A percentile compares a stretch with the other conserved stretches of the same genome.
phyloP scores from a whole-genome alignment of 164 flowering plant species.

The Macadamia tetraphylla region DNA sequence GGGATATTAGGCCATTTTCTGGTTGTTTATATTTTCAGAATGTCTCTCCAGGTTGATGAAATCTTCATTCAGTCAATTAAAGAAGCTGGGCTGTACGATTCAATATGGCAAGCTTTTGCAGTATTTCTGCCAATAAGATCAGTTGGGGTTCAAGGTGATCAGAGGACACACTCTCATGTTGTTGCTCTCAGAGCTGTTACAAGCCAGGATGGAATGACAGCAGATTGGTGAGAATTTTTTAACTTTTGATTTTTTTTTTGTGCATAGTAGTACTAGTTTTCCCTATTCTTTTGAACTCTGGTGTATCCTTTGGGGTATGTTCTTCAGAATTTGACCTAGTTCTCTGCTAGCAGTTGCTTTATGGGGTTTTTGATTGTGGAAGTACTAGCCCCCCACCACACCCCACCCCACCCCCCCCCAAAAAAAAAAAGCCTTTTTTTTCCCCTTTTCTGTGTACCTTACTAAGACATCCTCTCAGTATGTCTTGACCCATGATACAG shows the following conservation, averaged over 20 bases:
- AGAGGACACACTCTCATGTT: slow-evolving; percentile 87
- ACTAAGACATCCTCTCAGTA: too few relatives aligned
- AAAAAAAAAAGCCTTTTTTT: too few relatives aligned
- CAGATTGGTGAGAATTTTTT: slow-evolving; percentile 67
- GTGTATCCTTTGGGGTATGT: background rate
- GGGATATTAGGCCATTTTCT: background rate
- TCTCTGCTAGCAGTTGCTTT: too few relatives aligned
- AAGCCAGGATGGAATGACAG: slow-evolving; percentile 99
- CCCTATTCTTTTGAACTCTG: background rate
- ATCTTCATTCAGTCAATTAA: slow-evolving; percentile 90
- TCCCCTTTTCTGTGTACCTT: too few relatives aligned
- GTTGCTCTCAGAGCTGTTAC: slow-evolving; percentile 96
- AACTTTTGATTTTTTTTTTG: background rate
- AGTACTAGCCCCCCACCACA: too few relatives aligned
- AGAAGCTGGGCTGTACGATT: slow-evolving; percentile 90
- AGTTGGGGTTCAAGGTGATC: slow-evolving; percentile 98
- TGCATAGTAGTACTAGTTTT: too few relatives aligned
- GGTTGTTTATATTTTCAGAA: background rate
- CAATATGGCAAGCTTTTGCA: slow-evolving; percentile 99
- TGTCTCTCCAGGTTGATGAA: slow-evolving; percentile 74
- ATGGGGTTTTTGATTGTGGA: too few relatives aligned
- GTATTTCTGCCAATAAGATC: slow-evolving; percentile 75
- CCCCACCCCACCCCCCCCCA: too few relatives aligned
- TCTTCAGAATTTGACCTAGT: background rate
- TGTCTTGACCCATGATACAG: too few relatives aligned